Percentiles rank a stretch among this genome's conserved stretches.
Conservation (phyloP, 345 rosid genomes). For the Laguncularia racemosa region DNA sequence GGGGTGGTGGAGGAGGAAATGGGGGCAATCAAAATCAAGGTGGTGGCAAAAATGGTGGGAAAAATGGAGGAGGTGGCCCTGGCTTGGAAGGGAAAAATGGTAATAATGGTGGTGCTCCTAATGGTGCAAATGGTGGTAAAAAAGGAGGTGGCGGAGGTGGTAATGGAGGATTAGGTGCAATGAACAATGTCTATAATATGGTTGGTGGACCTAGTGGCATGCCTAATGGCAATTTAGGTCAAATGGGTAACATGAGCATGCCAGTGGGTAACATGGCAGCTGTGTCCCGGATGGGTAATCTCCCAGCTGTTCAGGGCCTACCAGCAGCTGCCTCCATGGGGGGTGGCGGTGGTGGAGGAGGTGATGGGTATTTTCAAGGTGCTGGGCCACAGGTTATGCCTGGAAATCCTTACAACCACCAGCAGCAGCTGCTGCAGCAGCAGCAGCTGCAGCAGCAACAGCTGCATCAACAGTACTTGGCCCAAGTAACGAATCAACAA, state of each 20-base stretch:
- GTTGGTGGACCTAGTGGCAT: conserved; percentile 30
- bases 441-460: conserved; percentile 48
- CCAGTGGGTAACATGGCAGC: too few species aligned
- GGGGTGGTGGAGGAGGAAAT: conserved; percentile 42
- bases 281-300: conserved; percentile 11
- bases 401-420: conserved; percentile 47
- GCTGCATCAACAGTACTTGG: conserved; percentile 46
- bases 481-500: conserved; percentile 81
- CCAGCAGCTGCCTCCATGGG: conserved; percentile 37
- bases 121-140: conserved; percentile 15
- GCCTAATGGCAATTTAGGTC: conserved; percentile 26
- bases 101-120: conserved; percentile 18
- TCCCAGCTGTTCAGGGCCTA: conserved; percentile 67
- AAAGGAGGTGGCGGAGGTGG: conserved; percentile 27
- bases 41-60: conserved; percentile 33
- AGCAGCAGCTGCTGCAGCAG: conserved; percentile 47
- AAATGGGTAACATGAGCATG: conserved; percentile 26
- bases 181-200: conserved; percentile 34
- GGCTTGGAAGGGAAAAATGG: conserved; percentile 30
- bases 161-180: conserved; percentile 18
- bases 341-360: conserved; percentile 16
- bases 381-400: conserved; percentile 53
- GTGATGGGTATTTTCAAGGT: conserved; percentile 52
- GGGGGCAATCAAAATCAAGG: conserved; percentile 21
- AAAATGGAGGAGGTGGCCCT: conserved; percentile 25